phyloP scores from a whole-genome alignment of 2,329 filamentous ascomycete species.

The Anisogramma anomala region DNA sequence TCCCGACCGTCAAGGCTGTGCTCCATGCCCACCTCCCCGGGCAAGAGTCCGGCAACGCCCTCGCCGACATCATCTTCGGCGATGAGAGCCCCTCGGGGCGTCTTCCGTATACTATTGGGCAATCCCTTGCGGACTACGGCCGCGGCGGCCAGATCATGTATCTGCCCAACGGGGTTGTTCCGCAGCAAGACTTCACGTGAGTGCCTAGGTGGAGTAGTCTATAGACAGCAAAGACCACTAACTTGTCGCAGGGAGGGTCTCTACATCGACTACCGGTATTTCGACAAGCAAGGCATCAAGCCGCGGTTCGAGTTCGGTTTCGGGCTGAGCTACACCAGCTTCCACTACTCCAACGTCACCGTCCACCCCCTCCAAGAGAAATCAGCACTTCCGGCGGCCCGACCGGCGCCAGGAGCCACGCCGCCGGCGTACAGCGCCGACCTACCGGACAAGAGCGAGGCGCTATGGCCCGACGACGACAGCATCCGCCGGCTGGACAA shows the following conservation, averaged over 20 bases:
- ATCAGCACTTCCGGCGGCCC: slow-evolving; percentile 26
- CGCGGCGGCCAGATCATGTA: slow-evolving; percentile 58
- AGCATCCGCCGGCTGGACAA: slow-evolving; percentile 51
- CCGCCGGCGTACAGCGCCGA: slow-evolving; percentile 44
- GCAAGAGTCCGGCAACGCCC: slow-evolving; percentile 73
- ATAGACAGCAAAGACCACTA: no score
- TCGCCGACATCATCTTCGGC: slow-evolving; percentile 71
- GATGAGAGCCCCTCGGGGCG: slow-evolving; percentile 65
- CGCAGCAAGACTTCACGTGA: slow-evolving; percentile 63
- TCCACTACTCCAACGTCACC: slow-evolving; percentile 46
- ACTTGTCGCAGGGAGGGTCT: slow-evolving; percentile 48
- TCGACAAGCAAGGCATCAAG: slow-evolving; percentile 62
- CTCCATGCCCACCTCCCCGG: slow-evolving; percentile 78
- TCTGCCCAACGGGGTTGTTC: slow-evolving; percentile 50
- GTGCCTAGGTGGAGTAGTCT: neutral
- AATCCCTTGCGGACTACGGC: slow-evolving; percentile 64
- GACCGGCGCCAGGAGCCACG: slow-evolving; percentile 29
- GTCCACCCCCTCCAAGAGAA: slow-evolving; percentile 38
- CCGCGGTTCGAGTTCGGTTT: slow-evolving; percentile 82
- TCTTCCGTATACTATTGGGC: slow-evolving; percentile 78
- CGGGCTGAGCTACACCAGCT: slow-evolving; percentile 71
- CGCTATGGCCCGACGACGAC: slow-evolving; percentile 41
- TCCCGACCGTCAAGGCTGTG: slow-evolving; percentile 66
- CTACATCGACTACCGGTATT: slow-evolving; percentile 82
- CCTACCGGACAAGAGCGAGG: slow-evolving; percentile 43